Conservation (phyloP, 139 green algal genomes). For the Zygnema cylindricum region DNA sequence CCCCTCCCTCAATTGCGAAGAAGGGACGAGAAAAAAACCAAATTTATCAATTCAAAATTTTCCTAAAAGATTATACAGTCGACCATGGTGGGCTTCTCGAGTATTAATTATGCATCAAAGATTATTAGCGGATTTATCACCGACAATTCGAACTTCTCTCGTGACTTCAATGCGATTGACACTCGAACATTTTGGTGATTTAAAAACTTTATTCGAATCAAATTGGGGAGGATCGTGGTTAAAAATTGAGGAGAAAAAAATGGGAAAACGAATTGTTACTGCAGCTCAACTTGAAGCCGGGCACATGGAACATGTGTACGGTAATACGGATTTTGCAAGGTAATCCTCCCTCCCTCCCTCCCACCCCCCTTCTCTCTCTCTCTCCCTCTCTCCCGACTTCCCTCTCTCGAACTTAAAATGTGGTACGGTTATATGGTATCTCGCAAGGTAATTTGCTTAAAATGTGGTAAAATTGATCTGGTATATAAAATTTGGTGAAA, state of each 20-base stretch:
- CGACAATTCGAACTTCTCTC: background rate
- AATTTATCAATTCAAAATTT: too few relatives aligned
- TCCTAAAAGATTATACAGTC: background rate
- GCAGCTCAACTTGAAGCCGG: slow-evolving; percentile 16
- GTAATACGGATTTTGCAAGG: slow-evolving; percentile 10
- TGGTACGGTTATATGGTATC: too few relatives aligned
- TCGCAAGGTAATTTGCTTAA: too few relatives aligned
- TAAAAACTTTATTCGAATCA: background rate
- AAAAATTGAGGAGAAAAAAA: background rate
- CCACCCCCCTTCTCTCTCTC: too few relatives aligned
- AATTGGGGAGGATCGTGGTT: background rate
- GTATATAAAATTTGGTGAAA: too few relatives aligned
- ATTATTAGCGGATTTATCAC: slow-evolving; percentile 5
- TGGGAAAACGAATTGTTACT: background rate
- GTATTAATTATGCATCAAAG: slow-evolving; percentile 10
- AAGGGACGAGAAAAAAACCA: too few relatives aligned
- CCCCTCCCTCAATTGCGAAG: background rate
- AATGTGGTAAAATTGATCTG: too few relatives aligned
- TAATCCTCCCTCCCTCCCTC: too few relatives aligned
- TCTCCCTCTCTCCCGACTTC: too few relatives aligned
- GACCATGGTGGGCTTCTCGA: slow-evolving; percentile 10
- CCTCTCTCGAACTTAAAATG: too few relatives aligned
- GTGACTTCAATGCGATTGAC: background rate
- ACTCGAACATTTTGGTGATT: background rate
- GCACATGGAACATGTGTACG: slow-evolving; percentile 4